Evolutionary conservation across 2,329 filamentous ascomycete species (phyloP).

Genomic region (Xylaria sp.): DNA sequence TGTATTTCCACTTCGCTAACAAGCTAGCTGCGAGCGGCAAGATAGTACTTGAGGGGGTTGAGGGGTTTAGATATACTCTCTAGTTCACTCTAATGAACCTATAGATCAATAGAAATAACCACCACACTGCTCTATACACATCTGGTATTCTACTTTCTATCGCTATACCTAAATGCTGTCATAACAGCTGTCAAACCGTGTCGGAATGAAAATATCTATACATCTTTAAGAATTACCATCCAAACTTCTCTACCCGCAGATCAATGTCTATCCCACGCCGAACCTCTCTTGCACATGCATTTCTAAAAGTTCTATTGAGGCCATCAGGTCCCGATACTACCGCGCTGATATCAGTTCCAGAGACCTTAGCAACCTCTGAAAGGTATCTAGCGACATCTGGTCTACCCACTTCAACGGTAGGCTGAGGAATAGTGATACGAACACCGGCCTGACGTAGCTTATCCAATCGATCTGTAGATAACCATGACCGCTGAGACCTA

Average conservation of each 20-base stretch:
- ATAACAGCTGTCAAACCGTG: background rate
- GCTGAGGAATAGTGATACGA: constrained; percentile 63
- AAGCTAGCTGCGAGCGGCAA: constrained; percentile 57
- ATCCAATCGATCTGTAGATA: constrained; percentile 59
- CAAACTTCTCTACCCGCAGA: constrained; percentile 73
- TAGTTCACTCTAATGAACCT: constrained; percentile 25
- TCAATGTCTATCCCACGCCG: constrained; percentile 59
- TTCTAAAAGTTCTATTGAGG: constrained; percentile 69
- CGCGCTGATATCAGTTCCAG: constrained; percentile 44
- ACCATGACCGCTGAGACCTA: constrained; percentile 62
- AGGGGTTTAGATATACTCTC: constrained; percentile 49
- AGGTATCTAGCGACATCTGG: constrained; percentile 62
- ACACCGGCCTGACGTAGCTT: constrained; percentile 61
- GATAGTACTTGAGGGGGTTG: constrained; percentile 60
- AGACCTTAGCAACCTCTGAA: constrained; percentile 49
- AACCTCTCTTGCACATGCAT: constrained; percentile 63
- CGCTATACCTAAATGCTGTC: background rate
- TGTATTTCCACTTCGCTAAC: constrained; percentile 65
- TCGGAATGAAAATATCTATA: background rate
- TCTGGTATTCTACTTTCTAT: constrained; percentile 7
- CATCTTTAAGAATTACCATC: constrained; percentile 61
- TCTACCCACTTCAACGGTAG: constrained; percentile 63
- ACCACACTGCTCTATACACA: constrained; percentile 5
- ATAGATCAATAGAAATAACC: constrained; percentile 11
- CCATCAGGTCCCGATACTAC: constrained; percentile 70